Evolutionary conservation across 2,329 filamentous ascomycete species (phyloP).

Genomic region (Trichoderma sp.): DNA sequence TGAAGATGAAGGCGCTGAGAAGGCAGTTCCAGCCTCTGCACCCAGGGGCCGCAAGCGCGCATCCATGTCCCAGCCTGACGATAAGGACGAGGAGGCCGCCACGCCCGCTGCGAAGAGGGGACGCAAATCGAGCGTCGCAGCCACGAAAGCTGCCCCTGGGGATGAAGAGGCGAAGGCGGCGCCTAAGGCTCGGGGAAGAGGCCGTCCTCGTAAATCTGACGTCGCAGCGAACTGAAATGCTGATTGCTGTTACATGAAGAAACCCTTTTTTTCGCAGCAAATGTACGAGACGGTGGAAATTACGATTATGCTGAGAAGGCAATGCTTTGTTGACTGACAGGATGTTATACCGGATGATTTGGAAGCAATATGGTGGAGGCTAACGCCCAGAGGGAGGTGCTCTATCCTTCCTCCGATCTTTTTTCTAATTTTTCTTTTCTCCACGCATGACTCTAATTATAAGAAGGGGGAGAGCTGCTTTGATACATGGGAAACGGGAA

Average conservation of each 20-base stretch:
- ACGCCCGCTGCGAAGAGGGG: constrained; percentile 36
- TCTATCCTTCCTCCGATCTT: not conserved
- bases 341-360: not conserved
- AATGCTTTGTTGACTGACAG: not conserved
- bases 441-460: not conserved
- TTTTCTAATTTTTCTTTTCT: not conserved
- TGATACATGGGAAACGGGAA: not conserved
- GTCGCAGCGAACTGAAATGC: not conserved
- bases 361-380: not conserved
- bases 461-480: not conserved
- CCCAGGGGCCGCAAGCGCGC: constrained; percentile 26
- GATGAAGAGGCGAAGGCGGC: constrained; percentile 14
- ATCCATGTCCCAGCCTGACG: constrained; percentile 22
- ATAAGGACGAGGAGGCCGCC: constrained; percentile 27
- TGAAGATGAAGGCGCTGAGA: constrained; percentile 28
- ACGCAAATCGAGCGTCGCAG: constrained; percentile 25
- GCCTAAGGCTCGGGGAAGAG: constrained; percentile 19
- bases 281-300: not conserved
- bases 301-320: not conserved
- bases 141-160: constrained; percentile 10
- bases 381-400: not conserved
- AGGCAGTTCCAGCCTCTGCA: constrained; percentile 18
- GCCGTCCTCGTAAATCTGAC: constrained; percentile 33
- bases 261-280: not conserved
- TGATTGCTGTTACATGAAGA: not conserved